These are phyloP conservation scores for Thalassiosira livingstoniorum DNA, from an alignment of 352 stramenopile genomes.

Conservation along the genomic window DNA sequence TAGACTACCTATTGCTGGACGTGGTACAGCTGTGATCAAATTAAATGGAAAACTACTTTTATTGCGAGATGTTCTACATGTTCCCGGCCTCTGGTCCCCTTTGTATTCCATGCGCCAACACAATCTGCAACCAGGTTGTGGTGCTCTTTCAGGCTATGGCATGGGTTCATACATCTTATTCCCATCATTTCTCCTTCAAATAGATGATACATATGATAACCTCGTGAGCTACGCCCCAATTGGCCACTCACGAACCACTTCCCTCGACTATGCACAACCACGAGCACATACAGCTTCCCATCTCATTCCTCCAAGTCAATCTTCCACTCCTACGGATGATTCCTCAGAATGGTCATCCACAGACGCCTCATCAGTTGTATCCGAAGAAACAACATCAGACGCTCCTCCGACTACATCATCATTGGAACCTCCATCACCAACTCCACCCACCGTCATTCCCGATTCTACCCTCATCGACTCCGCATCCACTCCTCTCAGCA, in stretches of 20 bases:
- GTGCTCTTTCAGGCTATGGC: not conserved
- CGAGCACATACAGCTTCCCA: not conserved
- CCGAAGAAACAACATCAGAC: not conserved
- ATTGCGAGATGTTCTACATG: slow-evolving; percentile 18
- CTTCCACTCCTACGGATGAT: not conserved
- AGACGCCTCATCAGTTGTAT: not conserved
- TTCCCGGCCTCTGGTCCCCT: slow-evolving; percentile 18
- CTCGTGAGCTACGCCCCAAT: slow-evolving; percentile 14
- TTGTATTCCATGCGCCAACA: slow-evolving; percentile 20
- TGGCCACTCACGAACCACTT: not conserved
- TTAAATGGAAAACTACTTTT: slow-evolving; percentile 30
- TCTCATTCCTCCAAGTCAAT: not conserved
- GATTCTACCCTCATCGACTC: not conserved
- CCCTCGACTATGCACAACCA: slow-evolving; percentile 13
- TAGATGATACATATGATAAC: slow-evolving; percentile 18
- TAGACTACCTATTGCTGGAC: not conserved
- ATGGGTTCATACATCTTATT: slow-evolving; percentile 22
- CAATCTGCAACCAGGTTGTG: slow-evolving; percentile 12
- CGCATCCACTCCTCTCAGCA: not conserved
- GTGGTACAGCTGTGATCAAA: slow-evolving; percentile 6
- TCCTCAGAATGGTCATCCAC: no score
- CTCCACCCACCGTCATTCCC: not conserved
- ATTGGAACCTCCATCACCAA: not conserved
- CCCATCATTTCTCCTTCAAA: slow-evolving; percentile 8
- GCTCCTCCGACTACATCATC: not conserved